Base-by-base conservation (phyloP, 1,284 basidiomycete species). In the Sphaerobolus stellatus region DNA sequence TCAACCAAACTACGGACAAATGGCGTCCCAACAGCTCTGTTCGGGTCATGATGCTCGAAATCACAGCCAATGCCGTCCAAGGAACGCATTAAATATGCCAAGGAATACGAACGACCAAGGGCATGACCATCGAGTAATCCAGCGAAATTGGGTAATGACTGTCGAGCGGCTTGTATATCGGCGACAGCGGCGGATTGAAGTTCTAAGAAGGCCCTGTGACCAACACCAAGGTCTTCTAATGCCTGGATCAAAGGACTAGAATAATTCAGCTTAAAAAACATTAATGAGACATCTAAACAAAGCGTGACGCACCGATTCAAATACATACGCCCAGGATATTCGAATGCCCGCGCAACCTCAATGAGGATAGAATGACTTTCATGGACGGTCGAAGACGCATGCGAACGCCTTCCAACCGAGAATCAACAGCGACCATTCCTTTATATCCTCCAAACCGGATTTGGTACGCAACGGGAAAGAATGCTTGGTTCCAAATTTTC, bases 401-500 rank as follows among this genome's bases (percentile, higher is more conserved):
- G 5, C 72, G 71, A 46, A 83, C 76, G 14, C 75, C 71, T 46
- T 75, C 71, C 29, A 90, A 72, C 36, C 72, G 66, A 31, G 72
- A 65, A 62, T 92, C 86, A 16, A 90, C 75, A 20, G 74, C 77
- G 1, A 92, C 83, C 50, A 92, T 81, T 1, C 88, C 89, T 68
- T 90, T 91, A 66, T 78, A 88, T 50, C 88, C 89, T 25, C 90
- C 68, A 63, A 91, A 86, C 46, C 89, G 82, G 46, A 92, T 87
- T 71, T 88, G 87, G 65, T 84, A 88, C 5, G 81, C 84, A 51
- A 78, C 80, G n/a, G 86, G 86, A 52, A 75, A 67, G 11, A 80
- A 58, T 1, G 69, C 60, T 41, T 68, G 62, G 31, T 59, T 52
- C 16, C 67, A 63, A 36, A 68, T 70, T 28, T 72, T 68, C 20